Conservation (phyloP, 2,329 filamentous ascomycete species). For the Aspergillus glaucus region DNA sequence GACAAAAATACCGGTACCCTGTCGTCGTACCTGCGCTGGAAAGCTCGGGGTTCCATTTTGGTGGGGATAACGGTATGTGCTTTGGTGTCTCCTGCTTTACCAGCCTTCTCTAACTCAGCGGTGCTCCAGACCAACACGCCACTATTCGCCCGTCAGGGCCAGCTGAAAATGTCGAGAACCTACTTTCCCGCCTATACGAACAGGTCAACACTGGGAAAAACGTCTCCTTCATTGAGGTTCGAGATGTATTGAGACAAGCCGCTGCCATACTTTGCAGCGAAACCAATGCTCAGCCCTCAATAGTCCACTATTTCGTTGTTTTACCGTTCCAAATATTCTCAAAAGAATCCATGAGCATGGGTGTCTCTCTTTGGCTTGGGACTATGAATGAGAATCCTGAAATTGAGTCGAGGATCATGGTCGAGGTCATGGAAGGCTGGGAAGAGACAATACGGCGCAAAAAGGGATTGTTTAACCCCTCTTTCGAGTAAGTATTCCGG, state of each 20-base stretch:
- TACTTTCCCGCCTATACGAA: constrained; percentile 66
- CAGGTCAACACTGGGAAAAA: constrained; percentile 63
- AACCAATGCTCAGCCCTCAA: constrained; percentile 65
- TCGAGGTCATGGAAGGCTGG: constrained; percentile 86
- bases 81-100: neutral
- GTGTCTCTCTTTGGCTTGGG: constrained; percentile 91
- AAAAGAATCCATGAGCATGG: constrained; percentile 91
- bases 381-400: constrained; percentile 93
- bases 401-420: constrained; percentile 78
- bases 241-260: constrained; percentile 75
- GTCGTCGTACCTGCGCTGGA: constrained; percentile 59
- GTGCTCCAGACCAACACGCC: neutral
- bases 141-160: constrained; percentile 7
- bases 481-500: constrained; percentile 50
- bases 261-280: constrained; percentile 79
- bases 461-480: constrained; percentile 72
- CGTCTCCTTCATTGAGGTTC: constrained; percentile 67
- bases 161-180: constrained; percentile 44
- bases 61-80: constrained; percentile 11
- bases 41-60: constrained; percentile 4
- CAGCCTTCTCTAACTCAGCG: neutral
- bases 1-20: constrained; percentile 89
- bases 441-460: constrained; percentile 72
- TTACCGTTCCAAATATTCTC: constrained; percentile 92
- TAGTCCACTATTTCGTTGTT: constrained; percentile 80